Conservation (phyloP, 371 early-diverging fungal genomes). For the Umbelopsis sp. region DNA sequence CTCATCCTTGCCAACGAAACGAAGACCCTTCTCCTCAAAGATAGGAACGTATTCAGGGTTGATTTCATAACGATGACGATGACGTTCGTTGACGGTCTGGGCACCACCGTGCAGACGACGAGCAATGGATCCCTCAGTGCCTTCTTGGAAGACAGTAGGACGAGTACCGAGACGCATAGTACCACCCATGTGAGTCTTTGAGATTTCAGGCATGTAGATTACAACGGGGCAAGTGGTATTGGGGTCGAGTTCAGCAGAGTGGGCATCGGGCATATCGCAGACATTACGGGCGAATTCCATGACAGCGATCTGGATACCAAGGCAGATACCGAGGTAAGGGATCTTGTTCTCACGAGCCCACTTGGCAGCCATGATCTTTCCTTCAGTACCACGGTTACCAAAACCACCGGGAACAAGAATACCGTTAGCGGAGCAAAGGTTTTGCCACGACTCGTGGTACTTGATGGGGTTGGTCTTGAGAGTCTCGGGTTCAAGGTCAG, state of each 20-base stretch:
- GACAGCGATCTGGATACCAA: slow-evolving; percentile 98
- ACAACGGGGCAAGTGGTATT: slow-evolving; percentile 79
- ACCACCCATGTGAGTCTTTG: slow-evolving; percentile 94
- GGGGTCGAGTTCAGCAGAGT: slow-evolving; percentile 88
- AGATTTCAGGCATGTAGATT: slow-evolving; percentile 96
- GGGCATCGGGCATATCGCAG: slow-evolving; percentile 81
- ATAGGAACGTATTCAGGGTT: slow-evolving; percentile 82
- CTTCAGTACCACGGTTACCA: slow-evolving; percentile 97
- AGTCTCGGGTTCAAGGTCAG: slow-evolving; percentile 82
- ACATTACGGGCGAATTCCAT: slow-evolving; percentile 99
- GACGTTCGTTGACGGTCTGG: slow-evolving; percentile 85
- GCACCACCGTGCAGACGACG: slow-evolving; percentile 76
- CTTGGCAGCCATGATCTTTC: slow-evolving; percentile 95
- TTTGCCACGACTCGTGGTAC: slow-evolving; percentile 94
- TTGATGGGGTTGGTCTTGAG: slow-evolving; percentile 80
- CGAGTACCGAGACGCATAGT: slow-evolving; percentile 96
- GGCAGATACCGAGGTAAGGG: slow-evolving; percentile 99
- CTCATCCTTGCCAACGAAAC: slow-evolving; percentile 94
- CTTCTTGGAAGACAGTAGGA: slow-evolving; percentile 81
- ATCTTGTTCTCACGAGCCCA: slow-evolving; percentile 98
- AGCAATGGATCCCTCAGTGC: slow-evolving; percentile 56
- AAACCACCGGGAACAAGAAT: slow-evolving; percentile 99
- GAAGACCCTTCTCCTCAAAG: slow-evolving; percentile 86
- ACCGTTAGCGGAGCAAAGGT: slow-evolving; percentile 87
- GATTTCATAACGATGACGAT: slow-evolving; percentile 99